Conservation (phyloP, 495 filamentous ascomycete species). For the Neurospora terricola region DNA sequence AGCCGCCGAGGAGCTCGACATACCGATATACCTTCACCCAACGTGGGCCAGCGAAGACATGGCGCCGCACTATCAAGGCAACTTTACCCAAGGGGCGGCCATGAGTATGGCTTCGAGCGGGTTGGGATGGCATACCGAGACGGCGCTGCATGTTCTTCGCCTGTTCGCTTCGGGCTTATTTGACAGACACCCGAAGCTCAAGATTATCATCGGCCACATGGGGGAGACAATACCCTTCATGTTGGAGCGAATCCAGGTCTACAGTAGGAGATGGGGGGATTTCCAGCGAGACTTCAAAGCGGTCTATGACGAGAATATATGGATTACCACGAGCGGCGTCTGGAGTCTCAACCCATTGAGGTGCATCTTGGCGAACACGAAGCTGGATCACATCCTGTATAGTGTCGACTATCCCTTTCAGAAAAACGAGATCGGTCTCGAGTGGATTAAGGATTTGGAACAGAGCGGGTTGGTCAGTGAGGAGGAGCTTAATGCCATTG, state of each 20-base stretch:
- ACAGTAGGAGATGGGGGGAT: conserved; percentile 40
- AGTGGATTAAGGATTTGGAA: conserved; percentile 40
- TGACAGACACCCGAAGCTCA: conserved; percentile 43
- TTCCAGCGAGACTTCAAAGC: conserved; percentile 41
- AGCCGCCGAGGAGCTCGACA: conserved; percentile 39
- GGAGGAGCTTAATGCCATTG: conserved; percentile 44
- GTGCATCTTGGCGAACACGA: conserved; percentile 39
- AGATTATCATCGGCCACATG: conserved; percentile 57
- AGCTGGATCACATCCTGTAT: conserved; percentile 43
- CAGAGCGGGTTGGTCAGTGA: conserved; percentile 39
- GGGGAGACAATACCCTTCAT: conserved; percentile 58
- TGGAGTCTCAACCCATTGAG: conserved; percentile 48
- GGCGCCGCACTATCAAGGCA: conserved; percentile 28
- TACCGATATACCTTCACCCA: conserved; percentile 52
- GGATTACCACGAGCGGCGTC: conserved; percentile 54
- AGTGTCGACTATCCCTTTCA: conserved; percentile 52
- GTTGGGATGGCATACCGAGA: conserved; percentile 40
- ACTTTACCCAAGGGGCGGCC: conserved; percentile 29
- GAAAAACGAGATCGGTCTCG: conserved; percentile 31
- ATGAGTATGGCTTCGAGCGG: conserved; percentile 24
- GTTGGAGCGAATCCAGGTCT: conserved; percentile 47
- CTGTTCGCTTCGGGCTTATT: conserved; percentile 33
- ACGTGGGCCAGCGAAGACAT: conserved; percentile 29
- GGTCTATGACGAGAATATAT: conserved; percentile 53
- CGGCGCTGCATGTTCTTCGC: conserved; percentile 29